These are phyloP conservation scores for Exophiala aquamarina DNA, from an alignment of 2,329 filamentous ascomycete species.

Conservation along the genomic window DNA sequence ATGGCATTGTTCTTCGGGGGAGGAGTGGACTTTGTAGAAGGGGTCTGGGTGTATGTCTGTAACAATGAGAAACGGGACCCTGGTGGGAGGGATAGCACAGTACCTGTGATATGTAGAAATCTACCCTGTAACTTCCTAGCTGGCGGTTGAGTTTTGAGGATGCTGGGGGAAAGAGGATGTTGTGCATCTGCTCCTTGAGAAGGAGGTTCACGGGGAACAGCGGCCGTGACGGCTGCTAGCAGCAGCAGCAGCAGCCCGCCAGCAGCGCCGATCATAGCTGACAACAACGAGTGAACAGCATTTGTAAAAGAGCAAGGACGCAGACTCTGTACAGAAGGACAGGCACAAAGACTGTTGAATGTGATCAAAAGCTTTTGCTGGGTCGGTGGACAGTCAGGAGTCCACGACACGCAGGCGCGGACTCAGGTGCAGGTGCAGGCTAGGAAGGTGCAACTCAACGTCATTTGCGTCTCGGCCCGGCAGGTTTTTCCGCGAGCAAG, in stretches of 20 bases:
- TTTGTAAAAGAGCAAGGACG: too few species aligned
- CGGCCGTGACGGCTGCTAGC: conserved; percentile 22
- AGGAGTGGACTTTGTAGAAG: conserved; percentile 76
- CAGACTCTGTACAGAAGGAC: too few species aligned
- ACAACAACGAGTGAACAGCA: background rate
- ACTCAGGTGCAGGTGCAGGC: background rate
- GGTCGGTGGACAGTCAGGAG: background rate
- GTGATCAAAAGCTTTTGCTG: too few species aligned
- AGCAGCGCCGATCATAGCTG: too few species aligned
- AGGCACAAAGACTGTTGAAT: too few species aligned
- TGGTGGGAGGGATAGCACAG: background rate
- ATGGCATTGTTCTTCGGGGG: conserved; percentile 72
- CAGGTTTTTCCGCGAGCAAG: background rate
- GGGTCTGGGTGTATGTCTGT: conserved; percentile 89
- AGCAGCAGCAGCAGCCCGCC: conserved; percentile 17
- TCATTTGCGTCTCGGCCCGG: background rate
- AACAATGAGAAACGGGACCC: too few species aligned
- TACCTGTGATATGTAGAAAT: conserved; percentile 89
- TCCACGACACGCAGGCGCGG: background rate
- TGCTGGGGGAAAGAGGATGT: conserved; percentile 8
- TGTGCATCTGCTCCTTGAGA: conserved; percentile 4
- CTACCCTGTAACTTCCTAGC: conserved; percentile 60
- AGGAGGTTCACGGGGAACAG: conserved; percentile 16
- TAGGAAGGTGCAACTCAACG: background rate
- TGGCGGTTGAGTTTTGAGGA: conserved; percentile 6